Base-by-base conservation (phyloP, 805 yeast genomes). In the Yamadazyma olivae region DNA sequence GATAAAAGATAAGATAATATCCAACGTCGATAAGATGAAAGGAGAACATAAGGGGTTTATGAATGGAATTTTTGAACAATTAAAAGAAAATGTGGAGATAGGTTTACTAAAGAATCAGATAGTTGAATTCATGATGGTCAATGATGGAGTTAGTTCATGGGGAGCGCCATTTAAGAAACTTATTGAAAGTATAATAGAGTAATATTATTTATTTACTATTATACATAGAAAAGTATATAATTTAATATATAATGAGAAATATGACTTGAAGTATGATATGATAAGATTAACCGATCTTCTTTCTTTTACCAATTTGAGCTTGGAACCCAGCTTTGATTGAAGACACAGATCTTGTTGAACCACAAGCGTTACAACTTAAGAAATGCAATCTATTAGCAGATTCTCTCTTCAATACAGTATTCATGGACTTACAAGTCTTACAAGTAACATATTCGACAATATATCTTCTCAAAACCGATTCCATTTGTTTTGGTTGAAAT, bases 271-370 rank as follows among this genome's bases (percentile, higher is more conserved):
- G 27, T 25, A n/a, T 6, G 8, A 13, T 8, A 15, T 15, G 12
- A 6, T 27, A 27, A 7, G 13, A 6, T 16, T 17, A 27, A 15
- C 20, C 30, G 6, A 43, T 33, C 35, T 41, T 83, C 79, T 80
- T 85, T 81, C 91, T 85, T 66, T 84, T 83, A 52, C 95, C 95
- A 55, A 87, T 81, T 59, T 86, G 91, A 52, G 99, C 99, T 74
- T 90, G 96, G 95, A 87, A 93, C 83, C 99, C 99, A 33, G 97
- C 87, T 80, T 95, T 93, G 67, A 93, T 93, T 31, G 96, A 88
- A 50, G 93, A 80, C 39, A 93, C 99, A 33, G 97, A 89, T 71
- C 96, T 83, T 32, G 97, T 81, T 32, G 96, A 86, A 50, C 99
- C 99, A 77, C 99, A 93, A 39, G 95, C 86, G 61, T 90, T 89